phyloP scores from a whole-genome alignment of 2,329 filamentous ascomycete genomes.

The Colletotrichum sidae region DNA sequence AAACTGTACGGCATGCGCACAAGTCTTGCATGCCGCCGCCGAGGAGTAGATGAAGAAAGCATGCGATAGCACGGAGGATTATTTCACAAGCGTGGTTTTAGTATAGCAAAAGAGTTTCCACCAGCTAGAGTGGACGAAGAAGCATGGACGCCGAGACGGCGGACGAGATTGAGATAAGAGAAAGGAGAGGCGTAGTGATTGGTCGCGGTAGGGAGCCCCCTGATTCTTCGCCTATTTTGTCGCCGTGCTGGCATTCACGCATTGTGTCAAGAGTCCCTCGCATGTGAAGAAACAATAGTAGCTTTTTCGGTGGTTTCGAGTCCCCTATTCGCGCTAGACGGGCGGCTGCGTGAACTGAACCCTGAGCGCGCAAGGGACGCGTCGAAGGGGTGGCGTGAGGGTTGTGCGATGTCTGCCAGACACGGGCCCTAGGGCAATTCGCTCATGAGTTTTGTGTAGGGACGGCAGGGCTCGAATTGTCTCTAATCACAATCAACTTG shows the following conservation, averaged over 20 bases:
- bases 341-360: conserved; percentile 11
- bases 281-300: conserved; percentile 29
- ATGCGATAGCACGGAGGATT: conserved; percentile 1
- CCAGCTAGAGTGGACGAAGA: conserved; percentile 5
- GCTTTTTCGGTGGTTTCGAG: conserved; percentile 1
- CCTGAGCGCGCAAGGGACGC: conserved; percentile 9
- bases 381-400: not conserved
- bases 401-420: not conserved
- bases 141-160: conserved; percentile 20
- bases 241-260: conserved; percentile 19
- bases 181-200: not conserved
- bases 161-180: conserved; percentile 18
- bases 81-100: too few species aligned
- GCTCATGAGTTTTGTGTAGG: not conserved
- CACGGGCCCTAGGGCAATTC: conserved; percentile 17
- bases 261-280: conserved; percentile 1
- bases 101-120: not conserved
- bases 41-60: conserved; percentile 6
- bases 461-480: conserved; percentile 4
- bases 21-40: not conserved
- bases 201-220: too few species aligned
- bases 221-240: conserved; percentile 16
- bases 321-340: conserved; percentile 11
- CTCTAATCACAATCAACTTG: conserved; percentile 14
- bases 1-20: not conserved